These are phyloP conservation scores for Pseudocercospora cruenta DNA, from an alignment of 2,329 filamentous ascomycete species.

Conservation along the genomic window DNA sequence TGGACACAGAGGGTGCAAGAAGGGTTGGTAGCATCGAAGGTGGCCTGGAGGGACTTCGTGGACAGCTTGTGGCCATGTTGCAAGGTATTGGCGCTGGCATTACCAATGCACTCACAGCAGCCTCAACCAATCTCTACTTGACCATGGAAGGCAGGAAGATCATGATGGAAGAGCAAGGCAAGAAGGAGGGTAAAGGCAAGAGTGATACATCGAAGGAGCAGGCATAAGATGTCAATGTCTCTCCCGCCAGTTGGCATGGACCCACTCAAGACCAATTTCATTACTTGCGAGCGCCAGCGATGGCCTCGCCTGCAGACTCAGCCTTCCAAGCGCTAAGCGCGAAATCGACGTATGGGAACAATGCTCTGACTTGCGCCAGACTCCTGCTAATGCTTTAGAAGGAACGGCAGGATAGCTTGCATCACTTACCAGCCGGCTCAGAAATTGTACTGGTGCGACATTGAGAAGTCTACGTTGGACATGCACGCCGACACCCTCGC, in stretches of 20 bases:
- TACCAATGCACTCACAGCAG: slow-evolving; percentile 76
- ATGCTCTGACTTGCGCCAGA: not conserved
- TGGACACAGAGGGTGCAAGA: slow-evolving; percentile 72
- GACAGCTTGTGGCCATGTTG: slow-evolving; percentile 79
- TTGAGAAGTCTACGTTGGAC: not conserved
- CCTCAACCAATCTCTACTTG: slow-evolving; percentile 80
- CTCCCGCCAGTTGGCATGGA: not conserved
- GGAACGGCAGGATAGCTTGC: not conserved
- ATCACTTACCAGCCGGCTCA: not conserved
- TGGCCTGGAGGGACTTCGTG: slow-evolving; percentile 77
- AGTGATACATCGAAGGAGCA: not conserved
- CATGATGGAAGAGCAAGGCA: slow-evolving; percentile 70
- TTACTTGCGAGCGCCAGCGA: not conserved
- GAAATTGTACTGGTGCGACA: not conserved
- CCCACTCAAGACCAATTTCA: not conserved
- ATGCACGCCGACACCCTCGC: not conserved
- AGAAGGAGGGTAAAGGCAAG: not conserved
- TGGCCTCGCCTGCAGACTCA: not conserved
- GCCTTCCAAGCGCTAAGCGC: not conserved
- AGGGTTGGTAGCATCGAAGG: slow-evolving; percentile 79
- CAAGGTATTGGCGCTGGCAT: slow-evolving; percentile 78
- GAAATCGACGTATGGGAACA: not conserved
- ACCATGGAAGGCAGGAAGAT: slow-evolving; percentile 81
- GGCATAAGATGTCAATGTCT: not conserved
- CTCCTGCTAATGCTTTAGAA: not conserved